Base-by-base conservation (phyloP, 176 grass and related monocot species). In the Bolboschoenus planiculmis region DNA sequence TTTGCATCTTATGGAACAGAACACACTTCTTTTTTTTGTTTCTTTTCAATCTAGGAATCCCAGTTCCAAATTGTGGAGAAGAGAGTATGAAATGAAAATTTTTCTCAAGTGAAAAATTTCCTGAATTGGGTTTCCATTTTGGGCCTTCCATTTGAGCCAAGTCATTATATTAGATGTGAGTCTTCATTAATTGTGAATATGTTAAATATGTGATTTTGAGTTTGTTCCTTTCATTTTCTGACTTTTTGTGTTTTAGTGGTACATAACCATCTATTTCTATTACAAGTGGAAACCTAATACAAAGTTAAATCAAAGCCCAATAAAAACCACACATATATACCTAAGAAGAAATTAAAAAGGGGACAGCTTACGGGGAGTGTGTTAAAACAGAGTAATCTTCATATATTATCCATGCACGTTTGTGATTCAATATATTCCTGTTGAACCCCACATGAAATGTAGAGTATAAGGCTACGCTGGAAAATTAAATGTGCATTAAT, bases 401-500 rank as follows among this genome's bases (percentile, higher is more conserved):
- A 48, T 74, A 1, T 74, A 46, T 61, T 62, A 59, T 56, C 5
- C 27, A 42, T 60, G n/a, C n/a, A n/a, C n/a, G 31, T 81, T 62
- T 62, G 9, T 81, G 26, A n/a, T 46, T 74, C 68, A 15, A 40
- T n/a, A n/a, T n/a, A n/a, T 67, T 27, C 30, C 29, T 46, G 53
- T 1, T 81, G 54, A 81, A 63, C 78, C 78, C 78, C 78, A 81
- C 78, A 81, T 42, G 37, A 81, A 81, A 81, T 43, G 23, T 43
- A 81, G 64, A 81, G 79, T 26, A 42, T 21, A 64, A 81, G 56
- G 55, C 56, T 66, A 77, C 29, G 39, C 58, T 64, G 57, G 80
- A 82, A 82, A 82, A 82, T 82, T 82, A 31, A 64, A 82, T 48
- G 58, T 47, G 56, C 58, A 66, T 82, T n/a, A n/a, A n/a, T n/a